A percentile compares a stretch with the other conserved stretches of the same genome.
Conservation (phyloP, 208 protist species). For the Trypanosoma melophagium region DNA sequence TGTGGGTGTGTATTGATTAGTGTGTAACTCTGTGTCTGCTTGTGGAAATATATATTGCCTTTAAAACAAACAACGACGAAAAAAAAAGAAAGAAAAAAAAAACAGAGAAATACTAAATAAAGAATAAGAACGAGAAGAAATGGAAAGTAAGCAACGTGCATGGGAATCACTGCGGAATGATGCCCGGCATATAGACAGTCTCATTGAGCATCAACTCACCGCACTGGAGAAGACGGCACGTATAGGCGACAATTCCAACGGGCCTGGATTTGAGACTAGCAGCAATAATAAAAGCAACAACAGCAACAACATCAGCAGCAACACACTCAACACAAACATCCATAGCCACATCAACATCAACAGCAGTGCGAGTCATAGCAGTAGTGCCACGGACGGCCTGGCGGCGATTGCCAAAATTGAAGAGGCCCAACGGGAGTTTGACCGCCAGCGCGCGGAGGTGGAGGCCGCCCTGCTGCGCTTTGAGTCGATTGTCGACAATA, state of each 20-base stretch:
- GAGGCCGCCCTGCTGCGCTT: conserved; percentile 31
- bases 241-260: conserved; percentile 33
- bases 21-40: not conserved
- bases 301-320: not conserved
- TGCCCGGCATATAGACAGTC: conserved; percentile 56
- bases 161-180: conserved; percentile 73
- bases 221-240: conserved; percentile 43
- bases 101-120: no score
- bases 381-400: not conserved
- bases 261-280: not conserved
- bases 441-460: conserved; percentile 28
- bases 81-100: no score
- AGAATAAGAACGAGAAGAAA: not conserved
- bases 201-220: conserved; percentile 58
- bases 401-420: no score
- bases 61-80: no score
- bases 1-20: not conserved
- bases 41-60: no score
- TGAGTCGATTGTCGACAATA: conserved; percentile 29
- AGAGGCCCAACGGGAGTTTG: conserved; percentile 25
- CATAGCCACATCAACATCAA: not conserved
- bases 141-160: conserved; percentile 35
- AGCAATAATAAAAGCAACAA: not conserved
- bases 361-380: not conserved
- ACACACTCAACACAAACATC: not conserved